Conservation (phyloP, 257 asterid genomes). For the Paulownia fortunei region DNA sequence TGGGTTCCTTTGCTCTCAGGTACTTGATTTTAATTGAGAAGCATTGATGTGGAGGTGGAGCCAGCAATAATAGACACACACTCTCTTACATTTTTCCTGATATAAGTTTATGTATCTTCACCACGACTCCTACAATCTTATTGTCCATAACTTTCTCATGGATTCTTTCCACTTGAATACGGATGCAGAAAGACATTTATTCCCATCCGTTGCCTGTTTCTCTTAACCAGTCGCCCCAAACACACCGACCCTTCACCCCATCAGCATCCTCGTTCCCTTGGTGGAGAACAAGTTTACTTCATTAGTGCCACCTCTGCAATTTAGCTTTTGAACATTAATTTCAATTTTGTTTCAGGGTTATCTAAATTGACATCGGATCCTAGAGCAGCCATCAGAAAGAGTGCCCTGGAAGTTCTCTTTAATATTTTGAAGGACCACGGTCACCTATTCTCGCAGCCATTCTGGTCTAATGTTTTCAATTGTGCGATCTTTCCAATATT, state of each 20-base stretch:
- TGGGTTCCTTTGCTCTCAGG: slow-evolving; percentile 98
- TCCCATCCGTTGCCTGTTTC: slow-evolving; percentile 9
- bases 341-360: slow-evolving; percentile 66
- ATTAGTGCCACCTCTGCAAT: slow-evolving; percentile 11
- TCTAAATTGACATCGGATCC: slow-evolving; percentile 93
- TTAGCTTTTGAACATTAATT: slow-evolving; percentile 25
- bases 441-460: slow-evolving; percentile 70
- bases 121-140: neutral
- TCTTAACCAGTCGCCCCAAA: neutral
- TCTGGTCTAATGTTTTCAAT: slow-evolving; percentile 77
- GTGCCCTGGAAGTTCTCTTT: slow-evolving; percentile 94
- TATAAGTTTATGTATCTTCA: neutral
- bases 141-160: slow-evolving; percentile 13
- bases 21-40: slow-evolving; percentile 39
- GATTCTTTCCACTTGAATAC: slow-evolving; percentile 18
- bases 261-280: slow-evolving; percentile 8
- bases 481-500: slow-evolving; percentile 81
- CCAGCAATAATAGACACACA: slow-evolving; percentile 19
- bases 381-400: slow-evolving; percentile 88
- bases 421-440: slow-evolving; percentile 98
- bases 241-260: slow-evolving; percentile 1
- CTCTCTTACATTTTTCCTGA: neutral
- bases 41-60: slow-evolving; percentile 21
- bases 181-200: neutral
- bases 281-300: slow-evolving; percentile 17